phyloP scores from a whole-genome alignment of 257 asterid species.

The Jasminum sambac region DNA sequence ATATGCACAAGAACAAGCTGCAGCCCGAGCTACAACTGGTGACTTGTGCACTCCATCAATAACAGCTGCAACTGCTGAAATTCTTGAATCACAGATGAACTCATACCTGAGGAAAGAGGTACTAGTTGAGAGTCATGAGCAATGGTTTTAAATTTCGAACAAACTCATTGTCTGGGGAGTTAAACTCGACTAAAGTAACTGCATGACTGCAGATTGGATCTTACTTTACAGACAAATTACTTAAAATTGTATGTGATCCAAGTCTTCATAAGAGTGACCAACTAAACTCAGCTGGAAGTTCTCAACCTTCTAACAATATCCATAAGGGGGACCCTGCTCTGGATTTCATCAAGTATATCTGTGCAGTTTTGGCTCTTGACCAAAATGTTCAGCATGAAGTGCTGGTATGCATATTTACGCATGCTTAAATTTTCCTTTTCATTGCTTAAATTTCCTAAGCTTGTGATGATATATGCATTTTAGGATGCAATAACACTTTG shows the following conservation, averaged over 20 bases:
- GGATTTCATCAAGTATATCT: constrained; percentile 87
- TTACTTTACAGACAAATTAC: constrained; percentile 82
- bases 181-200: constrained; percentile 16
- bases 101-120: constrained; percentile 82
- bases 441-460: background rate
- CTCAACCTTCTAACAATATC: constrained; percentile 38
- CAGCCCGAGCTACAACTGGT: constrained; percentile 52
- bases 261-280: constrained; percentile 51
- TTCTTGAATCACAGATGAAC: constrained; percentile 71
- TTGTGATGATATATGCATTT: constrained; percentile 6
- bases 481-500: background rate
- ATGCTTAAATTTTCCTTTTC: constrained; percentile 4
- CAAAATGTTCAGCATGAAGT: constrained; percentile 93
- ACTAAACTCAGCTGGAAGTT: constrained; percentile 36
- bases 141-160: constrained; percentile 9
- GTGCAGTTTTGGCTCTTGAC: constrained; percentile 93
- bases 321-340: constrained; percentile 76
- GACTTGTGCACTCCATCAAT: constrained; percentile 89
- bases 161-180: background rate
- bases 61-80: constrained; percentile 83
- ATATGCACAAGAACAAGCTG: constrained; percentile 82
- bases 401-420: constrained; percentile 55
- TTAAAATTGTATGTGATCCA: constrained; percentile 78
- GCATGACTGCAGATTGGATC: constrained; percentile 62
- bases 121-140: background rate